Percentiles rank a stretch among this genome's conserved stretches.
Conservation (phyloP, 73 alveolate species). For the Paramecium octaurelia region DNA sequence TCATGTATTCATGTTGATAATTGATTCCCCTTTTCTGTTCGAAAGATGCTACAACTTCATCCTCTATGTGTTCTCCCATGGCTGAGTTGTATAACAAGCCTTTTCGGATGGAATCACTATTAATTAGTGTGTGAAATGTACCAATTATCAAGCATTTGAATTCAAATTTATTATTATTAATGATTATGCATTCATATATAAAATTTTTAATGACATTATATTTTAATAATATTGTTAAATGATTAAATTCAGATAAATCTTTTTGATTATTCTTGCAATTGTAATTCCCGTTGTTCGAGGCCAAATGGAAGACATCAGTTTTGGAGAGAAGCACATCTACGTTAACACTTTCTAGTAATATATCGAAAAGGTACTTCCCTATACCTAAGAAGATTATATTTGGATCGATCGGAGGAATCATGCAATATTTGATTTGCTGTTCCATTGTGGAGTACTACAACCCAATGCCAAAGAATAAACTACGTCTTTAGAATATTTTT, state of each 20-base stretch:
- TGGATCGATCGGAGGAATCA: not conserved
- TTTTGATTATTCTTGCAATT: not conserved
- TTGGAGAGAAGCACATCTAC: conserved; percentile 23
- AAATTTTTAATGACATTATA: not conserved
- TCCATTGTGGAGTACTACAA: conserved; percentile 11
- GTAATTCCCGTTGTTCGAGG: not conserved
- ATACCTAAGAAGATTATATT: not conserved
- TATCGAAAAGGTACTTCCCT: not conserved
- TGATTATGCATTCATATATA: not conserved
- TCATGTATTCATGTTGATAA: conserved; percentile 46
- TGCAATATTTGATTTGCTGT: conserved; percentile 17
- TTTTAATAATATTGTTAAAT: conserved; percentile 17
- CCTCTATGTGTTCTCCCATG: conserved; percentile 3
- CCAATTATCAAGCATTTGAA: conserved; percentile 52
- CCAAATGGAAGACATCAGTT: not conserved
- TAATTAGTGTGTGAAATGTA: not conserved
- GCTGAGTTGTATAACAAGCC: conserved; percentile 30
- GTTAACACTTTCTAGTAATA: not conserved
- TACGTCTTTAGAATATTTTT: not conserved
- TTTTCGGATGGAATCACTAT: conserved; percentile 38
- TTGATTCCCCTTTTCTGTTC: conserved; percentile 24
- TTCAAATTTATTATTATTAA: conserved; percentile 9
- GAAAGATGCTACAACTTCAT: conserved; percentile 15
- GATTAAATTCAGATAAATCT: not conserved
- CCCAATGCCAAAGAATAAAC: conserved; percentile 28